These are phyloP conservation scores for Aspergillus thermomutatus DNA, from an alignment of 2,329 filamentous ascomycete species.

Conservation along the genomic window DNA sequence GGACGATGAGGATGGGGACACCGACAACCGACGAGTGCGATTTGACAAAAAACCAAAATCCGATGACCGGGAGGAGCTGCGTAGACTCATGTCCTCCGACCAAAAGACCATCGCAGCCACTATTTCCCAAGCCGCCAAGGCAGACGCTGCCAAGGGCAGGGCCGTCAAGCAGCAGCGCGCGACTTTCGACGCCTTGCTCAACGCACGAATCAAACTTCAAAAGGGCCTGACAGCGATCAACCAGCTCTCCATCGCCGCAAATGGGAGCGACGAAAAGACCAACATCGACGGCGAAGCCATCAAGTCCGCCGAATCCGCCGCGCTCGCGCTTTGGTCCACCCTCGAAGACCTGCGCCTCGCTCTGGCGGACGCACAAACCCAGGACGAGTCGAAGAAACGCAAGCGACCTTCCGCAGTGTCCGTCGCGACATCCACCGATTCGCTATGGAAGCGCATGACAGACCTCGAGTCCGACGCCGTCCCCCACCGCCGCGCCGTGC, in stretches of 20 bases:
- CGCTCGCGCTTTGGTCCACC: slow-evolving; percentile 78
- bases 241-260: slow-evolving; percentile 55
- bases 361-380: slow-evolving; percentile 36
- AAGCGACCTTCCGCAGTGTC: slow-evolving; percentile 52
- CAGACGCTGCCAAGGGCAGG: slow-evolving; percentile 77
- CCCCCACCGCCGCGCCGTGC: slow-evolving; percentile 63
- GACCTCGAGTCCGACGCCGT: slow-evolving; percentile 59
- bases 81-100: slow-evolving; percentile 65
- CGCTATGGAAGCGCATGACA: slow-evolving; percentile 71
- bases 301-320: slow-evolving; percentile 79
- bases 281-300: slow-evolving; percentile 48
- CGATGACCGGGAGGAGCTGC: slow-evolving; percentile 56
- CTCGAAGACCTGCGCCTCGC: slow-evolving; percentile 45
- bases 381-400: slow-evolving; percentile 37
- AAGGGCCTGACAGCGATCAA: slow-evolving; percentile 84
- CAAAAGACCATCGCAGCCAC: slow-evolving; percentile 64
- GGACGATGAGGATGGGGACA: slow-evolving; percentile 22
- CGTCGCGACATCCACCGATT: slow-evolving; percentile 52
- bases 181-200: slow-evolving; percentile 82
- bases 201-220: slow-evolving; percentile 87
- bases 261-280: slow-evolving; percentile 36
- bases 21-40: slow-evolving; percentile 18
- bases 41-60: slow-evolving; percentile 19
- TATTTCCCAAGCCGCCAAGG: slow-evolving; percentile 64
- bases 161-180: slow-evolving; percentile 84